Evolutionary conservation across 108 stramenopile genomes (phyloP).

Genomic region (Mayamaea pseudoterrestris): DNA sequence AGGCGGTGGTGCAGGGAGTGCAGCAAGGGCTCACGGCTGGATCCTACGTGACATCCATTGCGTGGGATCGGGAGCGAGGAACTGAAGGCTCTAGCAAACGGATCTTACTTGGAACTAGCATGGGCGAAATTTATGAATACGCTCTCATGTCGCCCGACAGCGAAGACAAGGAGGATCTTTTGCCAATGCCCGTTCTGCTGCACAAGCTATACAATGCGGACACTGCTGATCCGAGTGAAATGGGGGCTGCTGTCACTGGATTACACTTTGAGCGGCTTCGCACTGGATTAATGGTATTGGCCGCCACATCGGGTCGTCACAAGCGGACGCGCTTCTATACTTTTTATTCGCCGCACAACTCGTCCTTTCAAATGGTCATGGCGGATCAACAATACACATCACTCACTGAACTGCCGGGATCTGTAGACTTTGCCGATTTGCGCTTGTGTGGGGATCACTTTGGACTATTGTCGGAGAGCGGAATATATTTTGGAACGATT

Average conservation of each 20-base stretch:
- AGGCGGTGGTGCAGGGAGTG: conserved; percentile 13
- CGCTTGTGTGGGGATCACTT: conserved; percentile 50
- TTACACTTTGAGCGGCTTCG: conserved; percentile 41
- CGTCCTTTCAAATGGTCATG: conserved; percentile 32
- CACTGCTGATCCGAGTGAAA: conserved; percentile 16
- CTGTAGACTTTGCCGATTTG: conserved; percentile 57
- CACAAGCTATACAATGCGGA: conserved; percentile 19
- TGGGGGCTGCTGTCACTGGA: conserved; percentile 33
- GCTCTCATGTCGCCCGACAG: conserved; percentile 29
- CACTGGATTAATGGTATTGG: conserved; percentile 47
- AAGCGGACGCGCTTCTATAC: conserved; percentile 68
- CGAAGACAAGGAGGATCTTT: not conserved
- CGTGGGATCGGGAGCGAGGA: conserved; percentile 71
- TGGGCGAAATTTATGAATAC: conserved; percentile 77
- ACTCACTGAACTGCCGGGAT: conserved; percentile 71
- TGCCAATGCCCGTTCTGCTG: conserved; percentile 8
- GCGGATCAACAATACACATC: conserved; percentile 30
- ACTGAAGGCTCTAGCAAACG: conserved; percentile 70
- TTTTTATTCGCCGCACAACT: conserved; percentile 43
- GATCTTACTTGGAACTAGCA: conserved; percentile 60
- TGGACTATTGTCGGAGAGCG: conserved; percentile 60
- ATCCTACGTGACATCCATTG: conserved; percentile 70
- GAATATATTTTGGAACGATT: conserved; percentile 75
- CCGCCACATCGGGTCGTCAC: conserved; percentile 50
- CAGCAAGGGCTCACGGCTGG: conserved; percentile 59